Evolutionary conservation across 306 rosid genomes (phyloP).

Genomic region (Trifolium dubium): DNA sequence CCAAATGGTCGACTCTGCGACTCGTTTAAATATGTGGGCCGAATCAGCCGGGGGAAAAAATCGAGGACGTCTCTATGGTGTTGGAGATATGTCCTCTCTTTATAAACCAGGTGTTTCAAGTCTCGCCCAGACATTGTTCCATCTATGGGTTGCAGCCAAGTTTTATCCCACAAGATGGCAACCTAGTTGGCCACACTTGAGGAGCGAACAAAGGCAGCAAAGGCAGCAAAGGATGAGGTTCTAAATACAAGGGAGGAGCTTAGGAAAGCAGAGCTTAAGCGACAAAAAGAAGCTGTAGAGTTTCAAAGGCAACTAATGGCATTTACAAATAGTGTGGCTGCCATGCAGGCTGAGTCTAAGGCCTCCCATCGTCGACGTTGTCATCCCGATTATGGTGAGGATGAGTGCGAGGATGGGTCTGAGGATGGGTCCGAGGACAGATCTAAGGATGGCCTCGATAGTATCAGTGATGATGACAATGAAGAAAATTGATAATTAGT

Average conservation of each 20-base stretch:
- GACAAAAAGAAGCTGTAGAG: no score
- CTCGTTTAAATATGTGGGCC: not conserved
- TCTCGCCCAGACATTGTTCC: not conserved
- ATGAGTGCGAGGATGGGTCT: no score
- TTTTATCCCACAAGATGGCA: not conserved
- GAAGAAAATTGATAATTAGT: no score
- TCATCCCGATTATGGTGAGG: no score
- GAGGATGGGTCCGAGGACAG: no score
- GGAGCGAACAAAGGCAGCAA: no score
- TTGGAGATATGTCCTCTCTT: not conserved
- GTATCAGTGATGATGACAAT: no score
- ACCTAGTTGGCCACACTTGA: not conserved
- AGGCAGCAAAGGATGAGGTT: not conserved
- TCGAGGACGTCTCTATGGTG: not conserved
- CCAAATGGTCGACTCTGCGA: not conserved
- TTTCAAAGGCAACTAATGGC: no score
- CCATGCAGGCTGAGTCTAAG: no score
- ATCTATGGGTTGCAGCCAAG: not conserved
- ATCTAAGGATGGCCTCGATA: no score
- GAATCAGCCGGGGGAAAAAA: not conserved
- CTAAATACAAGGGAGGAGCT: not conserved
- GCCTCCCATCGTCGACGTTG: no score
- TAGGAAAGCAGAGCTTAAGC: not conserved
- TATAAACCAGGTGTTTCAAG: not conserved
- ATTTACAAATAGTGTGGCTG: no score